These are phyloP conservation scores for Annona squamosa DNA, from an alignment of 164 flowering plant genomes.

Conservation along the genomic window DNA sequence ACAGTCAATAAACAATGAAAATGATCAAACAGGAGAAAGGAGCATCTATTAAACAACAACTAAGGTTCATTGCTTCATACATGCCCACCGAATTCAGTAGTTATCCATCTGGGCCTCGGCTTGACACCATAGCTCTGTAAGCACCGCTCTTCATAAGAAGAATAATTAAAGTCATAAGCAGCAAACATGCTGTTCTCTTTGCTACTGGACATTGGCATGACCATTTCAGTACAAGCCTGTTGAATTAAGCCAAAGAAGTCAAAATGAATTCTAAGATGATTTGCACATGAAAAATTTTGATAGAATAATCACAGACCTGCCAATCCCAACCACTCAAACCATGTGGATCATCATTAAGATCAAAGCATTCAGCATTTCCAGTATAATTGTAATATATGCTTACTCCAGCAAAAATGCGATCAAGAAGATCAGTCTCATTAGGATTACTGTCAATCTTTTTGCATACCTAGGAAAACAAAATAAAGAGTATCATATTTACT, in stretches of 20 bases:
- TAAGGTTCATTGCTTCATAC: conserved; percentile 34
- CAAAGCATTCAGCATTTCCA: conserved; percentile 65
- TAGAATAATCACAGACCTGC: conserved; percentile 45
- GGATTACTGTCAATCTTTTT: conserved; percentile 54
- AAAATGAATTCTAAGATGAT: neutral
- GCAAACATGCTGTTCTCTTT: conserved; percentile 68
- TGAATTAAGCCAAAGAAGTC: conserved; percentile 4
- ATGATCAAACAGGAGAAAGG: too few relatives aligned
- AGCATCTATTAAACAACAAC: too few relatives aligned
- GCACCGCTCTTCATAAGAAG: conserved; percentile 48
- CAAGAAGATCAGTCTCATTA: conserved; percentile 45
- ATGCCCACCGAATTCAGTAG: conserved; percentile 87
- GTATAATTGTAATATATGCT: conserved; percentile 82
- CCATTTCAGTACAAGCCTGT: conserved; percentile 95
- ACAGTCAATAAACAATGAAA: neutral
- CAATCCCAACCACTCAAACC: conserved; percentile 92
- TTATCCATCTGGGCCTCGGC: conserved; percentile 80
- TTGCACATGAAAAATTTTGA: neutral
- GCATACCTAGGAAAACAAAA: conserved; percentile 50
- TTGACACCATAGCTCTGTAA: conserved; percentile 36
- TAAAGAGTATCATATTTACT: conserved; percentile 1
- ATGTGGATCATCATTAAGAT: conserved; percentile 76
- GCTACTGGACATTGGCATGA: conserved; percentile 81
- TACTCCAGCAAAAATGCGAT: conserved; percentile 70
- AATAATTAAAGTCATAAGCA: conserved; percentile 44